phyloP scores from a whole-genome alignment of 2,329 filamentous ascomycete genomes.

The Raffaelea albimanens region DNA sequence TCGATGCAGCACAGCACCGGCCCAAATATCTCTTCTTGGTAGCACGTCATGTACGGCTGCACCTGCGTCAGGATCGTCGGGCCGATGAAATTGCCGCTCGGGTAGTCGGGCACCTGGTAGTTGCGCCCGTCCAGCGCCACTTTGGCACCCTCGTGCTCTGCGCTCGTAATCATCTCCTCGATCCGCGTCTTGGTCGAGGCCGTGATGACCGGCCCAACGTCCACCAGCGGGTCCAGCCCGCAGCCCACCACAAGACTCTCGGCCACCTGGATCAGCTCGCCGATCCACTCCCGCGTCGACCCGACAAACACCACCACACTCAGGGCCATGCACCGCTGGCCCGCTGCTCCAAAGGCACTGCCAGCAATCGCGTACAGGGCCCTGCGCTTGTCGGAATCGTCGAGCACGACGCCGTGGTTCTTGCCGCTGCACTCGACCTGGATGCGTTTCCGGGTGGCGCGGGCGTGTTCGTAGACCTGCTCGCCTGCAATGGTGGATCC shows the following conservation, averaged over 20 bases:
- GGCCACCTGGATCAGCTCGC: conserved; percentile 66
- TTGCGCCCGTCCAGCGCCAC: conserved; percentile 72
- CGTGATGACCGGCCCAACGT: conserved; percentile 73
- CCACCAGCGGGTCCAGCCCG: conserved; percentile 52
- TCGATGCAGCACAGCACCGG: conserved; percentile 75
- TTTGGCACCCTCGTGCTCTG: conserved; percentile 66
- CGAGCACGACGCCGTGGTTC: conserved; percentile 77
- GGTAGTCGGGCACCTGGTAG: conserved; percentile 65
- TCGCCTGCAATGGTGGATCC: conserved; percentile 80
- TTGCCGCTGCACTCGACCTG: conserved; percentile 82
- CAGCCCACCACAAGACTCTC: conserved; percentile 63
- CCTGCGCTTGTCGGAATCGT: conserved; percentile 83
- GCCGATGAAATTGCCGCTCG: conserved; percentile 74
- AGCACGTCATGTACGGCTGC: conserved; percentile 71
- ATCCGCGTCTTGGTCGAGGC: conserved; percentile 70
- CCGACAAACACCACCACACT: conserved; percentile 74
- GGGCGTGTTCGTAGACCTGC: conserved; percentile 71
- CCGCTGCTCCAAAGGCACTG: conserved; percentile 75
- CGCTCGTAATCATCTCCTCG: conserved; percentile 62
- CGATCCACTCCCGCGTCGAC: conserved; percentile 73
- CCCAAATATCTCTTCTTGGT: conserved; percentile 77
- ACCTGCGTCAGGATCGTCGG: conserved; percentile 78
- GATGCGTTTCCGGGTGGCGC: conserved; percentile 76
- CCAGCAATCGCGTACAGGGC: conserved; percentile 75
- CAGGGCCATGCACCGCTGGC: conserved; percentile 79